Evolutionary conservation across 2,329 filamentous ascomycete species (phyloP).

Genomic region (Ilyonectria robusta): DNA sequence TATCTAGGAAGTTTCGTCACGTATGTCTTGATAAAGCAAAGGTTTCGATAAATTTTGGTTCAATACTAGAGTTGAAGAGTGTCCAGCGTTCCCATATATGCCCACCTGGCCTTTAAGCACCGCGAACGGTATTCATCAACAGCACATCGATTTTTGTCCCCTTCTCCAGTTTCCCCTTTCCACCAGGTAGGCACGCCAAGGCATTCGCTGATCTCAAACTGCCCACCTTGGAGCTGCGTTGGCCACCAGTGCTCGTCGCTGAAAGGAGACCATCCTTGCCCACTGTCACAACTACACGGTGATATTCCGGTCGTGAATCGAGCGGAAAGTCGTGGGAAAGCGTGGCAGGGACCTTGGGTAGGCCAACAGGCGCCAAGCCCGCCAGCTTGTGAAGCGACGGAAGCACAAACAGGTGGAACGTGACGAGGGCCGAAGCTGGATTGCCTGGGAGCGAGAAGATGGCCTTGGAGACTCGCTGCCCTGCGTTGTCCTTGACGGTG

Average conservation of each 20-base stretch:
- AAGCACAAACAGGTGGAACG: conserved; percentile 93
- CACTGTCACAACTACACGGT: conserved; percentile 82
- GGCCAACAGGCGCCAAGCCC: conserved; percentile 76
- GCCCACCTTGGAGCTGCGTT: conserved; percentile 90
- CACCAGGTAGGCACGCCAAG: conserved; percentile 80
- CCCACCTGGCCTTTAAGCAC: conserved; percentile 22
- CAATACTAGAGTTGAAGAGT: not conserved
- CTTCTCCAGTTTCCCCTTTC: conserved; percentile 74
- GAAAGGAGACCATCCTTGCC: conserved; percentile 76
- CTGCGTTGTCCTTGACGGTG: conserved; percentile 72
- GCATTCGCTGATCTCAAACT: conserved; percentile 93
- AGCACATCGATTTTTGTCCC: conserved; percentile 83
- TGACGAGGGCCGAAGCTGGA: conserved; percentile 92
- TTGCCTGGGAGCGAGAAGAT: conserved; percentile 96
- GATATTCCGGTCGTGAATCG: conserved; percentile 90
- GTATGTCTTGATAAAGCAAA: conserved; percentile 40
- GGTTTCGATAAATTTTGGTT: conserved; percentile 34
- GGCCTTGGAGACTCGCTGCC: conserved; percentile 73
- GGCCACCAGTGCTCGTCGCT: conserved; percentile 88
- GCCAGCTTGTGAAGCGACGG: conserved; percentile 85
- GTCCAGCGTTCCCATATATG: not conserved
- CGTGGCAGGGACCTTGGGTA: conserved; percentile 80
- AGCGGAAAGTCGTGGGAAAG: conserved; percentile 80
- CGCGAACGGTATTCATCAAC: conserved; percentile 74
- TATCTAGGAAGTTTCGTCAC: conserved; percentile 32